These are phyloP conservation scores for Sarocladium brachiariae DNA, from an alignment of 2,329 filamentous ascomycete species.

Conservation along the genomic window DNA sequence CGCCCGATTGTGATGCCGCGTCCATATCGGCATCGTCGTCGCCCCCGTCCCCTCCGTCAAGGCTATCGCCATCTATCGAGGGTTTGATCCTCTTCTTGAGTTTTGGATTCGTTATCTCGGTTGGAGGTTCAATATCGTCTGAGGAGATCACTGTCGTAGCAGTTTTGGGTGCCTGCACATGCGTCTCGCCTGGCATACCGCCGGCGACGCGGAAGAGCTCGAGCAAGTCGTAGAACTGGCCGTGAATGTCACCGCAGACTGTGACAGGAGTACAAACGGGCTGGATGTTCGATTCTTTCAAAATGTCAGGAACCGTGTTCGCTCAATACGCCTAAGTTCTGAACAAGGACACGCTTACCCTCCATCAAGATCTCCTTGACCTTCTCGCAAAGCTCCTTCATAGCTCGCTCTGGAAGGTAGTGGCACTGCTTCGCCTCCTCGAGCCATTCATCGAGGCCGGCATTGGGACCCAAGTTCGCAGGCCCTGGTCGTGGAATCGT, in stretches of 20 bases:
- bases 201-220: constrained; percentile 96
- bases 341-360: constrained; percentile 44
- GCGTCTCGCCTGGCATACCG: constrained; percentile 84
- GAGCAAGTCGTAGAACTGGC: constrained; percentile 95
- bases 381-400: constrained; percentile 98
- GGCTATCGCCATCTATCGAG: constrained; percentile 27
- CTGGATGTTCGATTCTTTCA: constrained; percentile 90
- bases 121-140: constrained; percentile 88
- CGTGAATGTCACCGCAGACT: constrained; percentile 96
- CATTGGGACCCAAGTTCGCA: constrained; percentile 74
- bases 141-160: constrained; percentile 72
- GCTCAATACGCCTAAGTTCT: not conserved
- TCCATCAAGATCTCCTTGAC: constrained; percentile 99
- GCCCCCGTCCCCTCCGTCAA: constrained; percentile 43
- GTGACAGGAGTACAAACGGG: constrained; percentile 96
- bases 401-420: constrained; percentile 89
- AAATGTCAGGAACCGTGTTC: too few relatives aligned
- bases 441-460: constrained; percentile 91
- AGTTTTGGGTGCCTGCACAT: constrained; percentile 61
- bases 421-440: constrained; percentile 95
- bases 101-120: constrained; percentile 81
- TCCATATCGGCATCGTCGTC: constrained; percentile 41
- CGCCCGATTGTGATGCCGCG: constrained; percentile 24
- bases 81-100: constrained; percentile 74
- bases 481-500: constrained; percentile 82